Percentiles rank a stretch among this genome's conserved stretches.
phyloP scores from a whole-genome alignment of 331 rosid genomes.

The Pyrus hybrid region DNA sequence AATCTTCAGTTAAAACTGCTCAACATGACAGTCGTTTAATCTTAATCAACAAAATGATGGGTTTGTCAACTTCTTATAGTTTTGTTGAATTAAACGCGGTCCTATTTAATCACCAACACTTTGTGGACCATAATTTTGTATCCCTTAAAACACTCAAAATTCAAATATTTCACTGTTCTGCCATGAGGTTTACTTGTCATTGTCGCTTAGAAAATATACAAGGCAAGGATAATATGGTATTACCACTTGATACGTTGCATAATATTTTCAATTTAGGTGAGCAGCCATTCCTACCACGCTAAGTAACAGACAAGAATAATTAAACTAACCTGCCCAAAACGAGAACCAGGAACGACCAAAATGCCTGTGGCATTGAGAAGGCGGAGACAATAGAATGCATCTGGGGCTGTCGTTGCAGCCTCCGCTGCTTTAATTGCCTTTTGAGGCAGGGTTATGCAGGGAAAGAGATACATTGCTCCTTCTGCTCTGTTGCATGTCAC shows the following conservation, averaged over 20 bases:
- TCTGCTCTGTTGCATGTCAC: slow-evolving; percentile 92
- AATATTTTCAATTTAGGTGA: background rate
- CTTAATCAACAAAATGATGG: background rate
- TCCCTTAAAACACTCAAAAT: background rate
- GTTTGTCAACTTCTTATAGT: background rate
- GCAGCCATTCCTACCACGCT: background rate
- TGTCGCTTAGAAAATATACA: background rate
- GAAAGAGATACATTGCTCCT: slow-evolving; percentile 97
- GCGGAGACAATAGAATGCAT: slow-evolving; percentile 64
- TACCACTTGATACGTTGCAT: background rate
- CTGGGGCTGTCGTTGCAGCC: slow-evolving; percentile 56
- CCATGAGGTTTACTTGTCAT: background rate
- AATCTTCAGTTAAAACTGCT: background rate
- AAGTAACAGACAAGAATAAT: background rate
- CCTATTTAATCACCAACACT: background rate
- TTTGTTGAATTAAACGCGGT: background rate
- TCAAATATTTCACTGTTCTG: background rate
- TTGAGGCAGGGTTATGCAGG: slow-evolving; percentile 52
- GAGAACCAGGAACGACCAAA: slow-evolving; percentile 90
- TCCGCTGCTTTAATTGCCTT: slow-evolving; percentile 86
- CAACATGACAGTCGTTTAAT: background rate
- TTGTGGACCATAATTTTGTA: background rate
- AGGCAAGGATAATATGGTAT: background rate
- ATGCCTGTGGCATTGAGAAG: slow-evolving; percentile 87
- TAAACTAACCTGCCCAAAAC: slow-evolving; percentile 80